These are phyloP conservation scores for Aspergillus texensis DNA, from an alignment of 2,329 filamentous ascomycete genomes.

Conservation along the genomic window DNA sequence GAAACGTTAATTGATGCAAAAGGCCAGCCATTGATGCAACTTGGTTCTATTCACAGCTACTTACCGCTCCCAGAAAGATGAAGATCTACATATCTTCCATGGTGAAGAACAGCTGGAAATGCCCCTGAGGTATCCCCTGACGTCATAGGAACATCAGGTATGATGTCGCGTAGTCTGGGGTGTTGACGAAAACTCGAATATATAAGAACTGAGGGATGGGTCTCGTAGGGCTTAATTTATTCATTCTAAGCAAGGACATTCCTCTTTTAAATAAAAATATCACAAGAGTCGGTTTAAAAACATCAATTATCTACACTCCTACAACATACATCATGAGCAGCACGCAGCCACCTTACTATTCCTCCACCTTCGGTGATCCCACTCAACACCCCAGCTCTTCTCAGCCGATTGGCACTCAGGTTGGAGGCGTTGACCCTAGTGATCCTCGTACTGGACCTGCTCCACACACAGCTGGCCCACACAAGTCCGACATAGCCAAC, in stretches of 20 bases:
- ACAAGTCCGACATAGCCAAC: conserved; percentile 29
- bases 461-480: conserved; percentile 4
- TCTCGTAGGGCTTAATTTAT: neutral
- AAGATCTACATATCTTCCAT: neutral
- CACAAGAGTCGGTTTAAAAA: neutral
- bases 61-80: neutral
- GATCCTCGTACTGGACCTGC: conserved; percentile 18
- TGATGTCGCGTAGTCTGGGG: conserved; percentile 5
- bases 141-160: conserved; percentile 1
- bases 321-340: conserved; percentile 16
- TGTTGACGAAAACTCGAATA: neutral
- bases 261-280: neutral
- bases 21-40: conserved; percentile 1
- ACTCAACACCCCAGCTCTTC: conserved; percentile 16
- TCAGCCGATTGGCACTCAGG: conserved; percentile 16
- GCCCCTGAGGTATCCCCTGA: neutral
- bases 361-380: conserved; percentile 16
- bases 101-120: neutral
- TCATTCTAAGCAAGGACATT: neutral
- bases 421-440: conserved; percentile 4
- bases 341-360: conserved; percentile 19
- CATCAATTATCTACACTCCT: neutral
- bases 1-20: neutral
- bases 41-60: neutral
- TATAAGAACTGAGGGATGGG: neutral